phyloP scores from a whole-genome alignment of 352 stramenopile genomes.

The Phytophthora cryptogea region DNA sequence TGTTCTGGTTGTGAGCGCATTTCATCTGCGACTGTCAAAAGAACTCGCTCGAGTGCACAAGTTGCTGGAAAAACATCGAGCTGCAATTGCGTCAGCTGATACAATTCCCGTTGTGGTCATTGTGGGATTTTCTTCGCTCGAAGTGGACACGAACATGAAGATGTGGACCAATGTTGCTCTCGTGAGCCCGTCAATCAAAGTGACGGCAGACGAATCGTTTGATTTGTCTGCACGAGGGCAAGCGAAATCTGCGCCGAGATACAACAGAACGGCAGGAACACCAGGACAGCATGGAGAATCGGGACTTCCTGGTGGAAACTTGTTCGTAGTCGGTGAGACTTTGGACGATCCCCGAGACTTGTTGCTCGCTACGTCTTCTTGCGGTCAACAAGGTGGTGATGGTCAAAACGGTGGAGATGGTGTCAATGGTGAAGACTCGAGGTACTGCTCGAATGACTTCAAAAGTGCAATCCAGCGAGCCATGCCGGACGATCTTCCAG shows the following conservation, averaged over 20 bases:
- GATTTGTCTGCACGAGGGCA: conserved; percentile 11
- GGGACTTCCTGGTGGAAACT: conserved; percentile 25
- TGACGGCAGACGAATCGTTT: not conserved
- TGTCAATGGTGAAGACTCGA: conserved; percentile 7
- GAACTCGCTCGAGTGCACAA: conserved; percentile 12
- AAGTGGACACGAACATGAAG: conserved; percentile 8
- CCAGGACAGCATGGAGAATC: conserved; percentile 5
- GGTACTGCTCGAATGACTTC: conserved; percentile 6
- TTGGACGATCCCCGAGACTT: conserved; percentile 4
- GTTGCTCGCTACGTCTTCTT: conserved; percentile 9
- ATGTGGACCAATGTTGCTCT: conserved; percentile 26
- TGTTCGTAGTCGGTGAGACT: conserved; percentile 3
- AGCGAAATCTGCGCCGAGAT: not conserved
- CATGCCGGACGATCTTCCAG: not conserved
- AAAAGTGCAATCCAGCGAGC: not conserved
- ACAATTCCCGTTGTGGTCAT: conserved; percentile 18
- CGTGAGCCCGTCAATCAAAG: conserved; percentile 8
- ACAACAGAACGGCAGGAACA: not conserved
- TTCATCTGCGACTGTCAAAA: conserved; percentile 13
- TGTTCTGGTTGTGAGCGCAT: conserved; percentile 13
- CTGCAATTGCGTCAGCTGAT: not conserved
- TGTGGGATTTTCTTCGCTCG: conserved; percentile 14
- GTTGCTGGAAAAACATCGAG: conserved; percentile 14
- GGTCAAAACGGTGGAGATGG: conserved; percentile 21
- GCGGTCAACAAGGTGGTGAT: conserved; percentile 11